Percentiles rank a stretch among this genome's conserved stretches.
Conservation (phyloP, 768 basidiomycete genomes). For the Leccinum truebloodii region DNA sequence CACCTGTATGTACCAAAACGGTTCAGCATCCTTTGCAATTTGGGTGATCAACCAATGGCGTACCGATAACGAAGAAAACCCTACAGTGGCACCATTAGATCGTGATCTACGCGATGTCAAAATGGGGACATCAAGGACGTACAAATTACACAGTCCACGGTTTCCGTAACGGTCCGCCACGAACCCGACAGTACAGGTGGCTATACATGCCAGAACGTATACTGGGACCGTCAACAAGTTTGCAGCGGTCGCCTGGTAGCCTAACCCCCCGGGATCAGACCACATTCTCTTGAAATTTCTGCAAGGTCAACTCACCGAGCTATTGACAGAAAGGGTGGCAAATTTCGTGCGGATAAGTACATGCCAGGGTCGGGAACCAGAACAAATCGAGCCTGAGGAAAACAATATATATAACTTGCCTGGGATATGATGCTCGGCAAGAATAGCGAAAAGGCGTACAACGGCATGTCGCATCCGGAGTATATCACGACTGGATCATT, state of each 20-base stretch:
- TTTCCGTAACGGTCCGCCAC: conserved; percentile 59
- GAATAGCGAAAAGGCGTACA: conserved; percentile 80
- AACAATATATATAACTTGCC: conserved; percentile 37
- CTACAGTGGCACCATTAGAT: conserved; percentile 11
- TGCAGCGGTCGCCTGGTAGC: conserved; percentile 68
- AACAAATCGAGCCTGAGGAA: not conserved
- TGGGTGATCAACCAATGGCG: not conserved
- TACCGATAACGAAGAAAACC: conserved; percentile 30
- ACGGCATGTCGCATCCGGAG: conserved; percentile 57
- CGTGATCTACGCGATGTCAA: not conserved
- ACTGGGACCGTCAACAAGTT: conserved; percentile 80
- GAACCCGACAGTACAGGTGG: conserved; percentile 66
- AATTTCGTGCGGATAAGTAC: not conserved
- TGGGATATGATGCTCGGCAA: conserved; percentile 76
- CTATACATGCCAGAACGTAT: conserved; percentile 65
- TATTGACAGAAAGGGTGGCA: conserved; percentile 13
- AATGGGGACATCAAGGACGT: conserved; percentile 23
- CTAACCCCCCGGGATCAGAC: conserved; percentile 31
- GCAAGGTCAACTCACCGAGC: conserved; percentile 38
- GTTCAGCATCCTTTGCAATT: not conserved
- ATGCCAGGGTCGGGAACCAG: not conserved
- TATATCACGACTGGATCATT: conserved; percentile 51
- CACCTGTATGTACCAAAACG: conserved; percentile 36
- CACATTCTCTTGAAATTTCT: not conserved
- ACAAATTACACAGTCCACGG: conserved; percentile 68